Conservation (phyloP, 495 filamentous ascomycete genomes). For the Neohortaea acidophila region DNA sequence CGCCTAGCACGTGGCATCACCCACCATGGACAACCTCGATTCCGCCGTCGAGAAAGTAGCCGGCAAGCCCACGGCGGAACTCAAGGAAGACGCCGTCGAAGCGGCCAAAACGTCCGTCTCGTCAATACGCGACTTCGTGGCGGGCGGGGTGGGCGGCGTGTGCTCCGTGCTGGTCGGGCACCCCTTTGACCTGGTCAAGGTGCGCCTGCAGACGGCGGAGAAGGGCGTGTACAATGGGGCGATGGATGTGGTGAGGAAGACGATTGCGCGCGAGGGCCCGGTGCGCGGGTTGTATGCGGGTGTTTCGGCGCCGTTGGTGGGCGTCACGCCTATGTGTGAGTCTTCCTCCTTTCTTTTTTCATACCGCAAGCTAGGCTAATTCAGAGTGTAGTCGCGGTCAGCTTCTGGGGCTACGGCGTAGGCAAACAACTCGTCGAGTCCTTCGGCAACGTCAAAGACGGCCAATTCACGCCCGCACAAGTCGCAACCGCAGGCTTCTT, state of each 20-base stretch:
- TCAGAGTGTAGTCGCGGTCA: conserved; percentile 62
- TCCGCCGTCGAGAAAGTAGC: background rate
- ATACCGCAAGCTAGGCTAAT: background rate
- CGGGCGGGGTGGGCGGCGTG: conserved; percentile 84
- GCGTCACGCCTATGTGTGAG: conserved; percentile 98
- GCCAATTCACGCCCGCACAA: conserved; percentile 65
- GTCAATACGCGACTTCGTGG: conserved; percentile 60
- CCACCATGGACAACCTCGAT: background rate
- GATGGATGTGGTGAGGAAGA: conserved; percentile 80
- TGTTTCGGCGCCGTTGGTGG: conserved; percentile 83
- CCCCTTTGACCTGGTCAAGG: conserved; percentile 95
- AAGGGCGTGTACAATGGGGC: conserved; percentile 81
- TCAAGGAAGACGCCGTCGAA: conserved; percentile 27
- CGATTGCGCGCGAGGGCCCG: conserved; percentile 73
- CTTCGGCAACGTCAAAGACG: conserved; percentile 48
- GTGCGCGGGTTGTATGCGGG: conserved; percentile 71
- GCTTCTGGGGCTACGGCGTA: conserved; percentile 95
- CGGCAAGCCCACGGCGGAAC: conserved; percentile 14
- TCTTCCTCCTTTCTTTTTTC: conserved; percentile 17
- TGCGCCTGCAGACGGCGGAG: conserved; percentile 89
- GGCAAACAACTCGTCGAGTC: conserved; percentile 72
- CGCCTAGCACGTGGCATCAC: background rate
- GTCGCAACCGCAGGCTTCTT: conserved; percentile 91
- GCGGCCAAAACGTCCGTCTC: conserved; percentile 26
- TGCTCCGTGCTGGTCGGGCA: conserved; percentile 89